Percentiles rank a stretch among this genome's conserved stretches.
Evolutionary conservation across 148 eudicot genomes (phyloP).

Genomic region (Nepenthes gracilis): DNA sequence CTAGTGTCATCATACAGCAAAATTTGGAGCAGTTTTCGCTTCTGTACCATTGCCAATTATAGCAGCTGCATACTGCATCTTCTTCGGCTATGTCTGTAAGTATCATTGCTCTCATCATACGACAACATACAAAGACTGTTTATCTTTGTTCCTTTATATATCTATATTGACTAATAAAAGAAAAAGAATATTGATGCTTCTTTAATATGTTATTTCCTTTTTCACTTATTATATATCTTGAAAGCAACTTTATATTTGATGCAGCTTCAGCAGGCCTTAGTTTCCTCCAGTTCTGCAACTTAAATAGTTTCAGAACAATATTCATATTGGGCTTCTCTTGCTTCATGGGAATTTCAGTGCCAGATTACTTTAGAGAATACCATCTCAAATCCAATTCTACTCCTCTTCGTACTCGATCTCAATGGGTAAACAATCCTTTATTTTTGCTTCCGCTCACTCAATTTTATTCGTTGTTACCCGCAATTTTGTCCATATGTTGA

Average conservation of each 20-base stretch:
- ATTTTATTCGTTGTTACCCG: background rate
- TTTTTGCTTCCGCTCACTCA: background rate
- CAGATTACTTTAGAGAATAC: constrained; percentile 53
- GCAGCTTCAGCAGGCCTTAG: constrained; percentile 80
- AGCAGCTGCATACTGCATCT: constrained; percentile 66
- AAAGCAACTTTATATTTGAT: background rate
- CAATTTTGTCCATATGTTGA: background rate
- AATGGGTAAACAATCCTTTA: constrained; percentile 36
- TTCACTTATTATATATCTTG: too few relatives aligned
- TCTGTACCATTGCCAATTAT: constrained; percentile 63
- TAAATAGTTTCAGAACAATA: constrained; percentile 72
- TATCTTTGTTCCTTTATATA: too few relatives aligned
- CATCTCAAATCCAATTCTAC: constrained; percentile 13
- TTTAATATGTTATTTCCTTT: too few relatives aligned
- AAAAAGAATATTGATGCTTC: too few relatives aligned
- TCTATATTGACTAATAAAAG: too few relatives aligned
- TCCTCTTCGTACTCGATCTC: constrained; percentile 36
- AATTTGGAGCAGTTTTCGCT: constrained; percentile 78
- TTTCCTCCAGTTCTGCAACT: constrained; percentile 75
- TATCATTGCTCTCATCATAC: background rate
- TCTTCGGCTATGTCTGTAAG: constrained; percentile 65
- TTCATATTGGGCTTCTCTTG: constrained; percentile 61
- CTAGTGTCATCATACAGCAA: constrained; percentile 26
- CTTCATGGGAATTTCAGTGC: constrained; percentile 58
- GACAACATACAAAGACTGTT: background rate